Evolutionary conservation across 371 early-diverging fungal species (phyloP), one percentile per base, ranked within the genome.

Genomic region (Cladochytrium tenue): DNA sequence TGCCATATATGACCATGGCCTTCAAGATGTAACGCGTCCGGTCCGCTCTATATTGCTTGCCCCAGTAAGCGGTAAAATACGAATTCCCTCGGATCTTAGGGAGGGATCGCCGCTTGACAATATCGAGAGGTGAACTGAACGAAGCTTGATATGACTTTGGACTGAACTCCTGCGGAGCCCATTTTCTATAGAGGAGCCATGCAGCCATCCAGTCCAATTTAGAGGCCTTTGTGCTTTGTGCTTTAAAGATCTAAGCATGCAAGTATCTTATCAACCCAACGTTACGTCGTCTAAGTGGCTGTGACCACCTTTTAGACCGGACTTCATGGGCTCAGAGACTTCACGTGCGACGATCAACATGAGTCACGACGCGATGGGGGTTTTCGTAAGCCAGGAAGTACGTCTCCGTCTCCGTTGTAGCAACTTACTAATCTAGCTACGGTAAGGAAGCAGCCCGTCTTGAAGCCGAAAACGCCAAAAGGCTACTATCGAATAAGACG

Each of bases 181-280:
- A n/a, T n/a, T 43, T 7, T 43, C 43, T 7, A 43, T 43, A 7
- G 20, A 43, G 20, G 43, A 30, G n/a, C 70, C 81, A 1, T 95
- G 95, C 77, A 78, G 80, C 32, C 95, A 95, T 68, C 87, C 85
- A 57, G 86, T 92, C 0, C 90, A 89, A 60, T 90, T 87, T 51
- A 83, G 86, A 31, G 94, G 93, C n/a, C 75, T 94, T 53, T 95
- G 95, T 70, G 90, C 88, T 25, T 63, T 86, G 13, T 95, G 95
- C 71, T 91, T 92, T 34, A 82, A 86, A 51, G 81, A 88, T 27
- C 61, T 92, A 56, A 81, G 83, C 55, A 65, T 65, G 76, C 86
- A 77, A 51, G 70, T 62, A 2, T 28, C n/a, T n/a, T n/a, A n/a
- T 15, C 56, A n/a, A 2, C 0, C 3, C 60, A n/a, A 5, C 5